phyloP scores from a whole-genome alignment of 768 basidiomycete species.

The Coprinellus aureogranulatus region DNA sequence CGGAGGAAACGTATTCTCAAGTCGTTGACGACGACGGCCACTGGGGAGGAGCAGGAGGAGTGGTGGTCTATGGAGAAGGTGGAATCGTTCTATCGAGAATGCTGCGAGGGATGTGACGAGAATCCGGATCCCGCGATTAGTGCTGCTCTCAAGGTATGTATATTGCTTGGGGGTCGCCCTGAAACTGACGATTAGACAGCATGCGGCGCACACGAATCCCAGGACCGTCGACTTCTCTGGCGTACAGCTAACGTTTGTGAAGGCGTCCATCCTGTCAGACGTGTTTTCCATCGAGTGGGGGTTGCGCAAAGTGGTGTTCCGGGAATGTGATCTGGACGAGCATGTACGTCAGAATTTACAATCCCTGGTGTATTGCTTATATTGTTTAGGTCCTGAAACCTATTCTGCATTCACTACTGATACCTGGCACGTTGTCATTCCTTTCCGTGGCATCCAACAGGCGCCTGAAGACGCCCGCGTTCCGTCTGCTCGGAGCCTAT shows the following conservation, averaged over 20 bases:
- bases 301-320: constrained; percentile 76
- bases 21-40: constrained; percentile 25
- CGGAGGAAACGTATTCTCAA: constrained; percentile 63
- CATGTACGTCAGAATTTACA: constrained; percentile 44
- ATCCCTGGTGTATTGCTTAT: neutral
- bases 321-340: constrained; percentile 86
- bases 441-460: constrained; percentile 86
- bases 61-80: constrained; percentile 89
- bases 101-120: constrained; percentile 77
- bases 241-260: constrained; percentile 65
- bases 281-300: constrained; percentile 94
- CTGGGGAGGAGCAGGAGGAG: constrained; percentile 43
- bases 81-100: constrained; percentile 83
- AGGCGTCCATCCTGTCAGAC: constrained; percentile 83
- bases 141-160: constrained; percentile 65
- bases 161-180: constrained; percentile 2
- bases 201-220: constrained; percentile 53
- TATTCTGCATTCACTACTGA: constrained; percentile 84
- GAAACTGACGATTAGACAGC: constrained; percentile 32
- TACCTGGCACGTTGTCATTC: constrained; percentile 75
- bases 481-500: constrained; percentile 78
- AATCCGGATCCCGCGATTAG: constrained; percentile 61
- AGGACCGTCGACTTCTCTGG: constrained; percentile 79
- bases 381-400: constrained; percentile 71
- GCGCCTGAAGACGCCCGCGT: constrained; percentile 72